These are phyloP conservation scores for Moricandia arvensis DNA, from an alignment of 345 rosid genomes.

Conservation along the genomic window DNA sequence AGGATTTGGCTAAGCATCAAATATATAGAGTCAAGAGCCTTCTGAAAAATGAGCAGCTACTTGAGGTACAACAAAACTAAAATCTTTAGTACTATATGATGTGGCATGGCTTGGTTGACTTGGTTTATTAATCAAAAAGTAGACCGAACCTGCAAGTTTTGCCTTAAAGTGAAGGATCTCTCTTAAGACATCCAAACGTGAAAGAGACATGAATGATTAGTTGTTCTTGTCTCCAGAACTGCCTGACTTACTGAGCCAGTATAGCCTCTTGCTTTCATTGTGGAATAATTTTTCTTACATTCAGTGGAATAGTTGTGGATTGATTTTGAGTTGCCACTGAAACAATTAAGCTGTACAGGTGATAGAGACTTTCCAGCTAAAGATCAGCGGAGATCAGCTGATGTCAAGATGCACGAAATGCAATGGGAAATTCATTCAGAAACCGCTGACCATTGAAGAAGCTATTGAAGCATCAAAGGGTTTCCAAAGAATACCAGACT, in stretches of 20 bases:
- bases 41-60: conserved; percentile 85
- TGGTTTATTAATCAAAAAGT: neutral
- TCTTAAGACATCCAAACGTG: neutral
- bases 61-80: conserved; percentile 56
- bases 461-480: conserved; percentile 94
- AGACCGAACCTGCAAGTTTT: neutral
- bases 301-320: neutral
- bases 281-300: neutral
- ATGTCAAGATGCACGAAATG: conserved; percentile 97
- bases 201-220: too few relatives aligned
- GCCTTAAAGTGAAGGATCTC: neutral
- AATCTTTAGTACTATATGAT: neutral
- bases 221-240: too few relatives aligned
- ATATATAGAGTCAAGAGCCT: conserved; percentile 77
- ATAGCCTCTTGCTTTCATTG: neutral
- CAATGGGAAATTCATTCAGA: conserved; percentile 88
- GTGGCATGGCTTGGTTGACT: neutral
- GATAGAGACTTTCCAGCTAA: conserved; percentile 63
- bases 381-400: conserved; percentile 68
- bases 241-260: too few relatives aligned
- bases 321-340: conserved; percentile 13
- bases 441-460: conserved; percentile 73
- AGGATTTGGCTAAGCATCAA: conserved; percentile 70
- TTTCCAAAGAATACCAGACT: conserved; percentile 82
- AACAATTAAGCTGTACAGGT: conserved; percentile 47